These are phyloP conservation scores for Metschnikowia drakensbergensis DNA, from an alignment of 805 yeast genomes.

Conservation along the genomic window DNA sequence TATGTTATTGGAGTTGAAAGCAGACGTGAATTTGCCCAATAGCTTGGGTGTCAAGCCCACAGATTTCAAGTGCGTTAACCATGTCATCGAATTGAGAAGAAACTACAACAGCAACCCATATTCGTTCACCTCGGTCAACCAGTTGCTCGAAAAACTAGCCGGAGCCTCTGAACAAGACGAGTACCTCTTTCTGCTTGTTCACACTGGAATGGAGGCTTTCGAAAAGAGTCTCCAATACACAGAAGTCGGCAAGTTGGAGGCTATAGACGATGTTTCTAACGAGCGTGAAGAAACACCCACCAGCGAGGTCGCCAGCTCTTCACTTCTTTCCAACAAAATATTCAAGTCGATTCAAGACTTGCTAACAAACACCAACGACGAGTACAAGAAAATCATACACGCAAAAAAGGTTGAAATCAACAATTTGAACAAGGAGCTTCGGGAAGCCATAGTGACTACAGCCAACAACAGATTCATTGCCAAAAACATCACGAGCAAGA, in stretches of 20 bases:
- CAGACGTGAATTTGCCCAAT: slow-evolving; percentile 66
- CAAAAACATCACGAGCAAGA: slow-evolving; percentile 35
- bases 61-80: slow-evolving; percentile 74
- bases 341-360: slow-evolving; percentile 40
- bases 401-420: slow-evolving; percentile 35
- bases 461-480: slow-evolving; percentile 39
- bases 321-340: slow-evolving; percentile 28
- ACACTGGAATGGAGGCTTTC: slow-evolving; percentile 33
- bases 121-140: slow-evolving; percentile 8
- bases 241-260: slow-evolving; percentile 11
- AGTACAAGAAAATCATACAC: slow-evolving; percentile 36
- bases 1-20: slow-evolving; percentile 31
- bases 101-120: slow-evolving; percentile 13
- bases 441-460: slow-evolving; percentile 39
- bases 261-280: neutral
- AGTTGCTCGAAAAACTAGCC: slow-evolving; percentile 12
- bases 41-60: slow-evolving; percentile 81
- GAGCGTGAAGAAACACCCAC: slow-evolving; percentile 8
- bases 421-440: slow-evolving; percentile 32
- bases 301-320: slow-evolving; percentile 12
- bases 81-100: slow-evolving; percentile 20
- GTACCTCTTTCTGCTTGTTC: slow-evolving; percentile 32
- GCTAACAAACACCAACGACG: slow-evolving; percentile 33
- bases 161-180: slow-evolving; percentile 18
- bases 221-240: slow-evolving; percentile 21